A percentile compares a stretch with the other conserved stretches of the same genome.
Evolutionary conservation across 768 basidiomycete genomes (phyloP).

Genomic region (Tubosaeta brunneosetosa): DNA sequence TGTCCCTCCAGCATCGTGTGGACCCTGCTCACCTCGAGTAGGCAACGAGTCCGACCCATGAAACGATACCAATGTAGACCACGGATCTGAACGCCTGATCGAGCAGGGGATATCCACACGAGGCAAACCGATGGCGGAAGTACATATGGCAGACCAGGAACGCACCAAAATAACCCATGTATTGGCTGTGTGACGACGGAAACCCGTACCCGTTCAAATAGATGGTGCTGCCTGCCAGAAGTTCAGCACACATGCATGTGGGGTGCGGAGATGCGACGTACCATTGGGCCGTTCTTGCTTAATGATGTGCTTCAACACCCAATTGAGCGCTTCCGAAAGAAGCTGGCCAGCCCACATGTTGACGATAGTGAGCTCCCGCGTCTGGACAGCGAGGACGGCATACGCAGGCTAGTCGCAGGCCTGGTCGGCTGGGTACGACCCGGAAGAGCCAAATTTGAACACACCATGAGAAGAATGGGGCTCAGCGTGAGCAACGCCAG

Average conservation of each 20-base stretch:
- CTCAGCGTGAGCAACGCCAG: slow-evolving; percentile 63
- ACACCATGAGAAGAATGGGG: slow-evolving; percentile 70
- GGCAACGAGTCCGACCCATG: slow-evolving; percentile 63
- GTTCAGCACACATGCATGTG: slow-evolving; percentile 1
- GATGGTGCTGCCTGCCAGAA: slow-evolving; percentile 12
- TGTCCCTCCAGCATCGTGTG: background rate
- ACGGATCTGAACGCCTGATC: slow-evolving; percentile 47
- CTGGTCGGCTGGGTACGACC: slow-evolving; percentile 1
- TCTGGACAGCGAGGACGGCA: slow-evolving; percentile 66
- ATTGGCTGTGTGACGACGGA: slow-evolving; percentile 86
- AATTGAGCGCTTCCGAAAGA: slow-evolving; percentile 65
- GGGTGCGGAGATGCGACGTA: slow-evolving; percentile 28
- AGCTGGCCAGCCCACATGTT: slow-evolving; percentile 83
- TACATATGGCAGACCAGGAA: slow-evolving; percentile 72
- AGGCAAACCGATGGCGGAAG: slow-evolving; percentile 60
- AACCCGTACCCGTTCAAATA: slow-evolving; percentile 69
- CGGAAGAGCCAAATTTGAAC: slow-evolving; percentile 1
- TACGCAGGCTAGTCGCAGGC: slow-evolving; percentile 60
- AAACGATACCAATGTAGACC: slow-evolving; percentile 47
- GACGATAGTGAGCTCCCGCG: slow-evolving; percentile 74
- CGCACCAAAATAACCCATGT: slow-evolving; percentile 82
- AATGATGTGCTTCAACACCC: slow-evolving; percentile 58
- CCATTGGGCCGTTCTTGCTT: slow-evolving; percentile 67
- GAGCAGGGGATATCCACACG: slow-evolving; percentile 46
- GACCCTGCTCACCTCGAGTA: slow-evolving; percentile 63